These are phyloP conservation scores for Podaxis sp. DNA, from an alignment of 768 basidiomycete species.

Conservation along the genomic window DNA sequence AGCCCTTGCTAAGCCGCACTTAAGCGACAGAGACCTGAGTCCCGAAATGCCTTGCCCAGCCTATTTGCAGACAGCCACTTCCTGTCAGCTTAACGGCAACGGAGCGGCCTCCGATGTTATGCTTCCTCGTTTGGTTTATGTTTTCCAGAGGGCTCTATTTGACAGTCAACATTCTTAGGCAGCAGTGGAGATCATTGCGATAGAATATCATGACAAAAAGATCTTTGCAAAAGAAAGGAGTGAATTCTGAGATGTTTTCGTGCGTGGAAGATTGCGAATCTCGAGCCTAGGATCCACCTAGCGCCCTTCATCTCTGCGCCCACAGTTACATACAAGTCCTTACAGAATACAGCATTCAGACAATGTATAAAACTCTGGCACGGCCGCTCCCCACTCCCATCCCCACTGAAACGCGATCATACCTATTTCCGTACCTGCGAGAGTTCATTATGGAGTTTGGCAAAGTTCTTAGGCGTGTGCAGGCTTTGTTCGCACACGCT, in stretches of 20 bases:
- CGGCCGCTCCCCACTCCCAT: background rate
- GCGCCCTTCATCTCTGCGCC: background rate
- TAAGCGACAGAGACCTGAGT: background rate
- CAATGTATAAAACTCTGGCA: background rate
- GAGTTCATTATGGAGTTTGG: background rate
- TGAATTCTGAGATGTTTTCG: background rate
- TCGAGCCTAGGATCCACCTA: background rate
- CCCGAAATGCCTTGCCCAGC: background rate
- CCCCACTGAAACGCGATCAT: background rate
- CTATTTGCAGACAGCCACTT: background rate
- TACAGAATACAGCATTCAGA: conserved; percentile 1
- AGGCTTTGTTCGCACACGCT: background rate
- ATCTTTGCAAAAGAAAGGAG: background rate
- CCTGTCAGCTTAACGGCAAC: background rate
- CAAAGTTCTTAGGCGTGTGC: background rate
- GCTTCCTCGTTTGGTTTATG: background rate
- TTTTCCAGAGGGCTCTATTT: background rate
- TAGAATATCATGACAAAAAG: background rate
- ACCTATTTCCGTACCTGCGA: background rate
- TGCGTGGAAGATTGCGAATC: background rate
- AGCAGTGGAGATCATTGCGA: background rate
- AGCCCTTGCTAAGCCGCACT: background rate
- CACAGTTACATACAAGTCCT: conserved; percentile 13
- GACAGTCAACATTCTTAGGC: background rate
- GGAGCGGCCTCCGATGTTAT: background rate